A percentile compares a stretch with the other conserved stretches of the same genome.
Evolutionary conservation across 2,329 filamentous ascomycete species (phyloP).

Genomic region (Penicillium sp.): DNA sequence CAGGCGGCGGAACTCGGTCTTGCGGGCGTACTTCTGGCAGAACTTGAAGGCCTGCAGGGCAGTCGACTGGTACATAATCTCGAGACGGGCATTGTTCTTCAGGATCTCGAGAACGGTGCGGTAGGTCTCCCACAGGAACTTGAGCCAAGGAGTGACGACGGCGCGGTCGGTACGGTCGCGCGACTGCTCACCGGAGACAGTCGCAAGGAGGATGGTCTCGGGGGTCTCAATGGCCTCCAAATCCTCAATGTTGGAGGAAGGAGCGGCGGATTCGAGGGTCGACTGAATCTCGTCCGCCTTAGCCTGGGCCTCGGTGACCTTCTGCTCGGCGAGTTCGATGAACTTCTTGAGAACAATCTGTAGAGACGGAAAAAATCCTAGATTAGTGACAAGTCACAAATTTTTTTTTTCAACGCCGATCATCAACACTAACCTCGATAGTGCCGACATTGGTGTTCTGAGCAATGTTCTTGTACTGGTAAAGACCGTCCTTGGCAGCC

Average conservation of each 20-base stretch:
- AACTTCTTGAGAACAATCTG: conserved; percentile 90
- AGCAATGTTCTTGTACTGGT: conserved; percentile 99
- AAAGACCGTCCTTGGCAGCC: conserved; percentile 95
- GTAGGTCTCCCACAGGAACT: conserved; percentile 99
- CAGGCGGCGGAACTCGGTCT: conserved; percentile 98
- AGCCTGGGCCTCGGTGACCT: conserved; percentile 91
- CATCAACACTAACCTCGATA: conserved; percentile 66
- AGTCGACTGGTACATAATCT: conserved; percentile 97
- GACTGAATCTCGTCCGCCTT: conserved; percentile 96
- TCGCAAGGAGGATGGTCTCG: conserved; percentile 95
- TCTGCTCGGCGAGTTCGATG: conserved; percentile 93
- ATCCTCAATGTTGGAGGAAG: conserved; percentile 80
- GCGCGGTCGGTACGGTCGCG: conserved; percentile 95
- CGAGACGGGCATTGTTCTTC: conserved; percentile 96
- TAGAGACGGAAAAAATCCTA: conserved; percentile 31
- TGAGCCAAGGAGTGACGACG: conserved; percentile 98
- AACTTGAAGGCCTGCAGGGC: conserved; percentile 98
- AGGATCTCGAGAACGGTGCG: conserved; percentile 97
- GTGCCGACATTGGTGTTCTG: conserved; percentile 98
- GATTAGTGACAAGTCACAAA: neutral
- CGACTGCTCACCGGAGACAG: conserved; percentile 96
- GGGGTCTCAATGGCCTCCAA: conserved; percentile 96
- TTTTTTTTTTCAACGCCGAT: neutral
- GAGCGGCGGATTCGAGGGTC: conserved; percentile 70
- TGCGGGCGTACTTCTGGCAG: conserved; percentile 95